phyloP scores from a whole-genome alignment of 257 asterid species.

The Perilla frutescens region DNA sequence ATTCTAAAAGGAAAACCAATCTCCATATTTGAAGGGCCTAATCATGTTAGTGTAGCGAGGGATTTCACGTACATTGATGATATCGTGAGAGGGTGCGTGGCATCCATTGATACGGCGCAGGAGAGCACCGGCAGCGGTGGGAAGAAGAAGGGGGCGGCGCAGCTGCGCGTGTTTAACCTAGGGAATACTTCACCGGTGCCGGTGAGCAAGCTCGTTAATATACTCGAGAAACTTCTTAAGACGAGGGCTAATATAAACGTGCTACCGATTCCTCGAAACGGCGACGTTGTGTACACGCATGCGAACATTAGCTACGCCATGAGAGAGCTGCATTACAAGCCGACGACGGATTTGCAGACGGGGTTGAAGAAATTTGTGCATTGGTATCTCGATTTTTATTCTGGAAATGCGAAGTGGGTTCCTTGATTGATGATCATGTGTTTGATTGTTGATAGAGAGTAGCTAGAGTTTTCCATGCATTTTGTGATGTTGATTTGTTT shows the following conservation, averaged over 20 bases:
- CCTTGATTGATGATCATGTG: not conserved
- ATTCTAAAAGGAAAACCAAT: conserved; percentile 76
- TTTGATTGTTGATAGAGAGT: too few species aligned
- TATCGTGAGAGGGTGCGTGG: conserved; percentile 81
- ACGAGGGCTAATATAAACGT: conserved; percentile 73
- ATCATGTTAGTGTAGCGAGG: conserved; percentile 84
- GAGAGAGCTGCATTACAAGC: conserved; percentile 81
- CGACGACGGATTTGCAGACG: conserved; percentile 80
- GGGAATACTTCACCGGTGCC: conserved; percentile 93
- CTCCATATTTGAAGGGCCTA: conserved; percentile 66
- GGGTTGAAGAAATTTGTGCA: conserved; percentile 87
- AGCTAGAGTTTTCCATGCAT: not conserved
- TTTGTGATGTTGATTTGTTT: not conserved
- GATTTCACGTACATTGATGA: conserved; percentile 97
- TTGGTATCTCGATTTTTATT: conserved; percentile 57
- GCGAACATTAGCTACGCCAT: conserved; percentile 89
- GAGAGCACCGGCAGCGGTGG: conserved; percentile 94
- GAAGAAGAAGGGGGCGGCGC: conserved; percentile 83
- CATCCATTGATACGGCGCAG: conserved; percentile 89
- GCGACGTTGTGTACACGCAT: conserved; percentile 92
- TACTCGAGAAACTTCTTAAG: conserved; percentile 62
- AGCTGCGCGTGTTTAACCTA: conserved; percentile 83
- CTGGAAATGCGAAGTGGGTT: conserved; percentile 4
- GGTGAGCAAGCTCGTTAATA: conserved; percentile 82
- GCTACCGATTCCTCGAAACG: conserved; percentile 84